Evolutionary conservation across 1,284 basidiomycete species (phyloP), one percentile per base, ranked within the genome.

Genomic region (Tetrapyrgos nigripes): DNA sequence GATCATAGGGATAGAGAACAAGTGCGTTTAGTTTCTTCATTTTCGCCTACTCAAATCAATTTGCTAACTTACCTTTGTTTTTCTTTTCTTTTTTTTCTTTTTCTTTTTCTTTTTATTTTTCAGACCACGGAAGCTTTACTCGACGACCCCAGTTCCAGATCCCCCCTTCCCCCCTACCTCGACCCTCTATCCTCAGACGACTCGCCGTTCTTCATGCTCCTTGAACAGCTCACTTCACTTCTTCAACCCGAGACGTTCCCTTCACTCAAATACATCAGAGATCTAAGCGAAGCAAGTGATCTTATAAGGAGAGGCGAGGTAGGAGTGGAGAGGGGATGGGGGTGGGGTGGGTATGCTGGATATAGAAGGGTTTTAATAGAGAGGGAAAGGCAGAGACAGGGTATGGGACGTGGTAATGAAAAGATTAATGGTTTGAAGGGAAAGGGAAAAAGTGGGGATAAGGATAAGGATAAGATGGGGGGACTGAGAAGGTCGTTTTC

Each of bases 231-330:
- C 50, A 80, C 79, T 44, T 84, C 81, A 53, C 71, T 91, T 13
- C 66, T 89, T n/a, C 74, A 79, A 35, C 66, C 72, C 3, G 79
- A 83, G 48, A 85, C 86, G 48, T 91, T 91, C 71, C 89, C 89
- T 23, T 70, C 69, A 8, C 70, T 91, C 54, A 75, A 75, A 63
- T 88, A 81, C 67, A 79, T 91, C 55, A 74, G 89, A 27, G 89
- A 91, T 72, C 75, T 91, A 73, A 79, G 79, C 62, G 72, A 70
- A 68, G 75, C 72, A 57, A 79, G 78, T 56, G 76, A 78, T 57
- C 26, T 62, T 13, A 71, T 82, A 63, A 62, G 81, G 21, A 43
- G 71, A 4, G 70, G 67, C 33, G 53, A 37, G 47, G 1, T 55
- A 57, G 31, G 45, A 28, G 52, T 29, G 50, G 35, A 33, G 33